Evolutionary conservation across 1,139 yeast species (phyloP).

Genomic region (Blastobotrys malaysiensis): DNA sequence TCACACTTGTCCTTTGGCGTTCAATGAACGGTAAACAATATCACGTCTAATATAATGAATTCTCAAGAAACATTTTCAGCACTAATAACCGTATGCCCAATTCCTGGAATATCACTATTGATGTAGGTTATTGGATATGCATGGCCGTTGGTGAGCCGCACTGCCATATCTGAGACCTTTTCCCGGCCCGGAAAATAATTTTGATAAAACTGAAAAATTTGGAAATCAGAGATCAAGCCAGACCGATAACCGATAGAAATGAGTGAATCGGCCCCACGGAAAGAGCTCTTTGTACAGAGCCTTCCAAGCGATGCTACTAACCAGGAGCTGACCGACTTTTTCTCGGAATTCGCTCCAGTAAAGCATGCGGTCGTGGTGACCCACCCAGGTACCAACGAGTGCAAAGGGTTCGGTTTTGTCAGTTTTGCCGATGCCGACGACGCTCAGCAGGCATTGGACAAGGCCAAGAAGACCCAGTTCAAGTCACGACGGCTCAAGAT

Average conservation of each 20-base stretch:
- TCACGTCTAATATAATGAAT: background rate
- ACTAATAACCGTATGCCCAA: too few species aligned
- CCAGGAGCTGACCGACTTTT: constrained; percentile 74
- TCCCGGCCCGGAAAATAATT: background rate
- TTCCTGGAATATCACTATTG: too few species aligned
- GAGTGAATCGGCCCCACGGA: constrained; percentile 1
- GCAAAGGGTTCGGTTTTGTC: constrained; percentile 95
- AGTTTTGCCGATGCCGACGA: constrained; percentile 85
- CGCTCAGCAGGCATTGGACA: constrained; percentile 66
- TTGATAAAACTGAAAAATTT: background rate
- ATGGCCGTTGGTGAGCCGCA: background rate
- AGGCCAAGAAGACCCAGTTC: constrained; percentile 62
- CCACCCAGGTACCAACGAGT: constrained; percentile 57
- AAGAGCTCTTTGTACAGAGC: constrained; percentile 67
- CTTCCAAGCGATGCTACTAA: constrained; percentile 77
- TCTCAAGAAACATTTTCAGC: background rate
- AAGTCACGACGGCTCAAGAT: constrained; percentile 53
- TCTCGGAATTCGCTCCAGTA: constrained; percentile 89
- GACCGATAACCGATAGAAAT: background rate
- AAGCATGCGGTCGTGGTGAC: constrained; percentile 91
- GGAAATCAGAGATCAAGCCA: background rate
- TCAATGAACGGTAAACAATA: constrained; percentile 1
- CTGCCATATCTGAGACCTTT: background rate
- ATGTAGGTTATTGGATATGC: too few species aligned
- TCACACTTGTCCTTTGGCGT: constrained; percentile 19